phyloP scores from a whole-genome alignment of 1,284 basidiomycete species.

The Cerrena zonata region DNA sequence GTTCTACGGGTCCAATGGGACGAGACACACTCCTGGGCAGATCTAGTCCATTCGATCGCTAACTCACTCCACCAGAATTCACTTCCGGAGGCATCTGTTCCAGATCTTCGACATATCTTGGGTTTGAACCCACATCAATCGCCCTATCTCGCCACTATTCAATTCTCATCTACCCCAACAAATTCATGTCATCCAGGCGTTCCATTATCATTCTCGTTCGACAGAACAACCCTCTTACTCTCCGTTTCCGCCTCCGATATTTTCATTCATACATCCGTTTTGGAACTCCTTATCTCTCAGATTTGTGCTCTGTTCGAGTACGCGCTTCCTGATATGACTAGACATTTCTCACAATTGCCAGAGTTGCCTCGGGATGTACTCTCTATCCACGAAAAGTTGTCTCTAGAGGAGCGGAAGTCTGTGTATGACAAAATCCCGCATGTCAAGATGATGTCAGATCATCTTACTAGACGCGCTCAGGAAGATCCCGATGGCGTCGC shows the following conservation, averaged over 20 bases:
- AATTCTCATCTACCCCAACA: conserved; percentile 5
- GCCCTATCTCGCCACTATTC: conserved; percentile 13
- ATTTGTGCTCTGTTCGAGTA: conserved; percentile 18
- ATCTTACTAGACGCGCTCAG: conserved; percentile 28
- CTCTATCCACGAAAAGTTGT: conserved; percentile 30
- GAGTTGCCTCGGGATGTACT: conserved; percentile 27
- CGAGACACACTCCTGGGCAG: conserved; percentile 30
- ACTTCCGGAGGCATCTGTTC: conserved; percentile 10
- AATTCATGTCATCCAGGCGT: conserved; percentile 6
- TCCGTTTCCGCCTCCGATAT: conserved; percentile 20
- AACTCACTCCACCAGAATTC: conserved; percentile 17
- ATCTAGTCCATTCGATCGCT: conserved; percentile 19
- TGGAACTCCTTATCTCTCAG: conserved; percentile 24
- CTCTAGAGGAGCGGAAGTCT: conserved; percentile 19
- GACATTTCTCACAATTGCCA: conserved; percentile 19
- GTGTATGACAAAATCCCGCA: conserved; percentile 26
- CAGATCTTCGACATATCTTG: conserved; percentile 12
- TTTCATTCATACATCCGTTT: conserved; percentile 19
- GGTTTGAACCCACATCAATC: conserved; percentile 18
- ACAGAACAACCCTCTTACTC: conserved; percentile 7
- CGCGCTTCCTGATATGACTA: conserved; percentile 5
- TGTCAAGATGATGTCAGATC: conserved; percentile 33
- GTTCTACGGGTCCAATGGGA: conserved; percentile 35
- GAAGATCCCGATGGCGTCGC: conserved; percentile 30
- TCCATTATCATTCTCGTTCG: conserved; percentile 10